phyloP scores from a whole-genome alignment of 2,329 filamentous ascomycete genomes.

The Pseudovirgaria hyperparasitica region DNA sequence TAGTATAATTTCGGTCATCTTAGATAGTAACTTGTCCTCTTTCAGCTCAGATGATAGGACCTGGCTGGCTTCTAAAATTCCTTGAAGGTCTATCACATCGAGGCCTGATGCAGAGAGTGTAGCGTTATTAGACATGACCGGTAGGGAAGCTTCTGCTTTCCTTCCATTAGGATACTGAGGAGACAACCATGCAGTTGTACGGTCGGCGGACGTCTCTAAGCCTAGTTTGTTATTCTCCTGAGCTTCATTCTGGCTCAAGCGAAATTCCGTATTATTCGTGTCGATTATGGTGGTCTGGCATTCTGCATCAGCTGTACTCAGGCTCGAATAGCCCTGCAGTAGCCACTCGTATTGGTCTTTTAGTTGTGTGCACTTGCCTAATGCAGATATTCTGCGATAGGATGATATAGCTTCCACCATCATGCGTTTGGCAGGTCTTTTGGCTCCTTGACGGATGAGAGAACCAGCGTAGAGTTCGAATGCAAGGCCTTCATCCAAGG shows the following conservation, averaged over 20 bases:
- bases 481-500: slow-evolving; percentile 59
- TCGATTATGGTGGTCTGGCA: slow-evolving; percentile 59
- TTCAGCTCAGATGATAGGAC: slow-evolving; percentile 68
- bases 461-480: slow-evolving; percentile 64
- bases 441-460: slow-evolving; percentile 51
- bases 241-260: slow-evolving; percentile 31
- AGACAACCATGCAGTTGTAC: slow-evolving; percentile 35
- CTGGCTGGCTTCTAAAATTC: slow-evolving; percentile 66
- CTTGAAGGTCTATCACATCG: slow-evolving; percentile 72
- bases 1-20: slow-evolving; percentile 70
- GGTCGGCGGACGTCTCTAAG: slow-evolving; percentile 27
- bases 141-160: slow-evolving; percentile 22
- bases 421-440: slow-evolving; percentile 55
- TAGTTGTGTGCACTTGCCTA: slow-evolving; percentile 55
- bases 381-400: slow-evolving; percentile 56
- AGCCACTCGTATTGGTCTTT: slow-evolving; percentile 56
- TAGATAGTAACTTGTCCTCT: slow-evolving; percentile 62
- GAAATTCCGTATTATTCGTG: slow-evolving; percentile 26
- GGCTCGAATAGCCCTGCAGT: slow-evolving; percentile 48
- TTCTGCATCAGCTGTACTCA: slow-evolving; percentile 47
- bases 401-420: slow-evolving; percentile 55
- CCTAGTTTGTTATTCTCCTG: slow-evolving; percentile 23
- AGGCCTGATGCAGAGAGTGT: slow-evolving; percentile 54
- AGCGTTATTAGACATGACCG: slow-evolving; percentile 39
- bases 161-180: slow-evolving; percentile 30